Base-by-base conservation (phyloP, 2,329 filamentous ascomycete genomes). In the Alternaria incomplexa region DNA sequence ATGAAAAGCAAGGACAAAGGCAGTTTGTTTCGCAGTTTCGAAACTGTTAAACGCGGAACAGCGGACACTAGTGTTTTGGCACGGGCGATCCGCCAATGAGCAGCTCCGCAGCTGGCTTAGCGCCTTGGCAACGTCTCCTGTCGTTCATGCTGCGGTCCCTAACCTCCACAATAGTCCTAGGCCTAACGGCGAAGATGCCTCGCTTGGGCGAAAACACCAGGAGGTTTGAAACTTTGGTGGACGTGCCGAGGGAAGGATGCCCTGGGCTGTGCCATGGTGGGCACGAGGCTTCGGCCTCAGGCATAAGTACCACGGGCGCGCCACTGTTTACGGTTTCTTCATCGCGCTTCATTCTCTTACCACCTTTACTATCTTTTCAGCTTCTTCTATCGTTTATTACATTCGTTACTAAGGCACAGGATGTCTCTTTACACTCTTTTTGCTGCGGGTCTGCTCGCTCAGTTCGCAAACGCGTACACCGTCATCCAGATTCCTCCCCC, bases 391-490 rank as follows among this genome's bases (percentile, higher is more conserved):
- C 54, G 15, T 63, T 65, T 15, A 32, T 55, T 65, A 52, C 64
- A 61, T 68, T 69, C 67, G 26, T 61, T 68, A 20, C 36, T n/a
- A 32, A 63, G 66, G 56, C 71, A 73, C 71, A 76, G 67, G 69
- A 78, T 79, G 76, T 75, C 76, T 73, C 67, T 66, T 68, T 69
- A 66, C 58, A 66, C 70, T 58, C 55, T 73, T 51, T 59, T 75
- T 48, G 47, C 69, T 54, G 66, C 70, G 48, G 69, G 71, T 51
- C 66, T 74, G 63, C 71, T 77, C 54, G 73, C 69, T 11, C 70
- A 71, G 36, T 48, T 73, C 11, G 71, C 70, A 9, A 64, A 70
- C 25, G 78, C 75, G 15, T 80, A 80, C 66, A 80, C 78, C 10
- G 68, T 73, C 56, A 73, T 79, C 56, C 78, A 77, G 55, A 65